These are phyloP conservation scores for Reticulascus tulasneorum DNA, from an alignment of 2,329 filamentous ascomycete genomes.

Conservation along the genomic window DNA sequence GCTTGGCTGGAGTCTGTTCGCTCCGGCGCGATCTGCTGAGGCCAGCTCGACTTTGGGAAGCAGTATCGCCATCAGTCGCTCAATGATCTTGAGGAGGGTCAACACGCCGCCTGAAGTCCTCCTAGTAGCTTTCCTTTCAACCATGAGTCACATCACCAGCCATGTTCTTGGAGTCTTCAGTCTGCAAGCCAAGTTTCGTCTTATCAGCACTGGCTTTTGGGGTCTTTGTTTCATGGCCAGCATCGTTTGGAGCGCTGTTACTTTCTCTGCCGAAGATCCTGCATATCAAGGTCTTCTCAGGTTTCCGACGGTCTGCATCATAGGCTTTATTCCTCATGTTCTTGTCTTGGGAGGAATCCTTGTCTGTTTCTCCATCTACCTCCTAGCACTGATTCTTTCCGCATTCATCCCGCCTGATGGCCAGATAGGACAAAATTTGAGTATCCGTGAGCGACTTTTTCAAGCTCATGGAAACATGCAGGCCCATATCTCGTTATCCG, in stretches of 20 bases:
- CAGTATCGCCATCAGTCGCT: conserved; percentile 49
- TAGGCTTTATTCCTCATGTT: conserved; percentile 93
- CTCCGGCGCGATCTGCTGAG: conserved; percentile 38
- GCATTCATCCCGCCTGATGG: conserved; percentile 59
- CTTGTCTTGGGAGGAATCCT: conserved; percentile 76
- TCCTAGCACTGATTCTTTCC: conserved; percentile 70
- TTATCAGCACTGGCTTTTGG: conserved; percentile 86
- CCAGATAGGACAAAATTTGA: conserved; percentile 26
- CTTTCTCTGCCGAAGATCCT: conserved; percentile 58
- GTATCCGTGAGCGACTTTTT: conserved; percentile 57
- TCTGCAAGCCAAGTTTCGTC: conserved; percentile 72
- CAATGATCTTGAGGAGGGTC: conserved; percentile 70
- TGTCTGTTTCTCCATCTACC: conserved; percentile 73
- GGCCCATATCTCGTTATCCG: conserved; percentile 79
- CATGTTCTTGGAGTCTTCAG: conserved; percentile 78
- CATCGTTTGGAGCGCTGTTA: conserved; percentile 71
- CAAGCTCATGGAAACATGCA: conserved; percentile 86
- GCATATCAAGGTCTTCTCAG: conserved; percentile 65
- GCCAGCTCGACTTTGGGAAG: conserved; percentile 4
- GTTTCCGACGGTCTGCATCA: conserved; percentile 91
- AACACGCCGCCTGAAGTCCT: conserved; percentile 90
- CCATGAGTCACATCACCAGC: conserved; percentile 82
- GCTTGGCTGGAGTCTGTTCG: conserved; percentile 66
- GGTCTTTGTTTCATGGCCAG: conserved; percentile 84
- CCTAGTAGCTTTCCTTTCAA: conserved; percentile 80